phyloP scores from a whole-genome alignment of 2,329 filamentous ascomycete species.

The Botrytis galanthina region DNA sequence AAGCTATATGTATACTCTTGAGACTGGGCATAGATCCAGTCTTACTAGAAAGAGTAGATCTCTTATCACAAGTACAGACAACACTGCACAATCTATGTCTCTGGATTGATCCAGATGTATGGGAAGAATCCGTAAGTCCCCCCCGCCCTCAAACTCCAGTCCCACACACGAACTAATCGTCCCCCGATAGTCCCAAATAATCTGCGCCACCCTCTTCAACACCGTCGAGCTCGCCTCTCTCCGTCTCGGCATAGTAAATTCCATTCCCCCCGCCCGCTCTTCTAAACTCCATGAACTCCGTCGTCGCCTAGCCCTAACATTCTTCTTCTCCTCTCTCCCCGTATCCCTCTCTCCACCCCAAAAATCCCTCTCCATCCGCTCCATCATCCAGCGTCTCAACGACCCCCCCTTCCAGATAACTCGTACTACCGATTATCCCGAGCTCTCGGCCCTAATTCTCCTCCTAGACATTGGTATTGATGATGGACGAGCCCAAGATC shows the following conservation, averaged over 20 bases:
- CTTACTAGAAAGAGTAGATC: conserved; percentile 45
- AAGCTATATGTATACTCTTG: conserved; percentile 49
- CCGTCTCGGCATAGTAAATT: conserved; percentile 56
- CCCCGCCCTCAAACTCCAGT: not conserved
- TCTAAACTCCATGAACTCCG: conserved; percentile 57
- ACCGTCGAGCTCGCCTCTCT: conserved; percentile 51
- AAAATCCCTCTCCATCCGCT: conserved; percentile 40
- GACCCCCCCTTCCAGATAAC: conserved; percentile 52
- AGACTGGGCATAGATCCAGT: conserved; percentile 55
- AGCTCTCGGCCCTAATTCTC: conserved; percentile 62
- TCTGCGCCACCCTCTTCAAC: conserved; percentile 48
- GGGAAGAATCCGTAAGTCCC: conserved; percentile 42
- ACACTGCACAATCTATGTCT: conserved; percentile 47
- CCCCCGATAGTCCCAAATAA: conserved; percentile 47
- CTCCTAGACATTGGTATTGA: conserved; percentile 76
- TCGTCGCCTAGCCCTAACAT: conserved; percentile 63
- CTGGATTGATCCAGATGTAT: conserved; percentile 42
- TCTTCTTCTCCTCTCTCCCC: conserved; percentile 54
- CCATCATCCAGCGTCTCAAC: conserved; percentile 48
- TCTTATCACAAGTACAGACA: conserved; percentile 44
- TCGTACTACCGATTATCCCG: conserved; percentile 62
- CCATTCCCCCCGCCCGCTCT: conserved; percentile 53
- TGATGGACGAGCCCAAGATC: conserved; percentile 47
- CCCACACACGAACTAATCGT: conserved; percentile 19
- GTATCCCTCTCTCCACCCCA: conserved; percentile 46